These are phyloP conservation scores for Cladophialophora psammophila DNA, from an alignment of 2,329 filamentous ascomycete genomes.

Conservation along the genomic window DNA sequence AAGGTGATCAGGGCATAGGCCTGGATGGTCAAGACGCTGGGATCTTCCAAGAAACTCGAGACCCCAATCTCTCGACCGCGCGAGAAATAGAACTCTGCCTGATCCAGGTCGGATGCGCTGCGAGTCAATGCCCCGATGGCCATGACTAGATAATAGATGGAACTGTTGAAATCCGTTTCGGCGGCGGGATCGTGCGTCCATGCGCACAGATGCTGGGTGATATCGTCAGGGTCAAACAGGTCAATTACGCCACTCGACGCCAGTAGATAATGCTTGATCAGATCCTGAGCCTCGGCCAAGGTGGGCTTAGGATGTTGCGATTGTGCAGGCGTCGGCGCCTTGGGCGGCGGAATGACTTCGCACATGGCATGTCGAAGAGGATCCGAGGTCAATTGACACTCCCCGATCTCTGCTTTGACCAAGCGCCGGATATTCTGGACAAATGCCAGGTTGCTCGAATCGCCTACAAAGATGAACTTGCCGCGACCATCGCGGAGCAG, in stretches of 20 bases:
- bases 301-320: slow-evolving; percentile 43
- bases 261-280: slow-evolving; percentile 54
- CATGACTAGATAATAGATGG: slow-evolving; percentile 60
- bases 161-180: slow-evolving; percentile 50
- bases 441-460: slow-evolving; percentile 62
- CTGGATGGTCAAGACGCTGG: slow-evolving; percentile 60
- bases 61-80: slow-evolving; percentile 55
- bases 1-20: slow-evolving; percentile 60
- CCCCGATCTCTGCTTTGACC: slow-evolving; percentile 55
- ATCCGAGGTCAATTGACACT: slow-evolving; percentile 52
- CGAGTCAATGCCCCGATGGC: slow-evolving; percentile 54
- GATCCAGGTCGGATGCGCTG: slow-evolving; percentile 48
- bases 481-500: slow-evolving; percentile 61
- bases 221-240: slow-evolving; percentile 57
- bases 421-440: slow-evolving; percentile 61
- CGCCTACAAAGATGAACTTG: slow-evolving; percentile 63
- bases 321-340: slow-evolving; percentile 29
- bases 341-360: slow-evolving; percentile 42
- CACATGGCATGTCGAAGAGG: slow-evolving; percentile 52
- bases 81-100: slow-evolving; percentile 57
- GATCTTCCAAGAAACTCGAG: slow-evolving; percentile 57
- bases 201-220: slow-evolving; percentile 48
- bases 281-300: slow-evolving; percentile 50
- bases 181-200: slow-evolving; percentile 48
- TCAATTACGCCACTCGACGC: slow-evolving; percentile 59